phyloP scores from a whole-genome alignment of 495 filamentous ascomycete genomes.

The Annulohypoxylon moriforme region DNA sequence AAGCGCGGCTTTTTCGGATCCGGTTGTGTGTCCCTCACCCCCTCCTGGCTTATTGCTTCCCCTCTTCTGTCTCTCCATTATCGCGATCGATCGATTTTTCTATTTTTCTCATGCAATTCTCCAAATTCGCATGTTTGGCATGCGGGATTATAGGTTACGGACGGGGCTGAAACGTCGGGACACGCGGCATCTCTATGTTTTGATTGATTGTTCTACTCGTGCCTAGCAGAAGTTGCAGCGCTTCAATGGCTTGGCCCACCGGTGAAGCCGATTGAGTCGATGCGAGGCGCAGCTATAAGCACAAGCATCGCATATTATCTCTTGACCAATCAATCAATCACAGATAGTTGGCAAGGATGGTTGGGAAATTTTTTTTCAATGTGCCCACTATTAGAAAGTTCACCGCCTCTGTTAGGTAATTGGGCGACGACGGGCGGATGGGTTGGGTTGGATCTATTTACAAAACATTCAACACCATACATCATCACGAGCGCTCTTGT shows the following conservation, averaged over 20 bases:
- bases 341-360: conserved; percentile 1
- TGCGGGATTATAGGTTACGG: conserved; percentile 12
- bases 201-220: not conserved
- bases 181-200: conserved; percentile 8
- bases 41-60: not conserved
- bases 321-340: conserved; percentile 17
- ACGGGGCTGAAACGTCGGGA: conserved; percentile 13
- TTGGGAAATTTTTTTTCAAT: conserved; percentile 2
- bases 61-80: conserved; percentile 11
- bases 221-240: not conserved
- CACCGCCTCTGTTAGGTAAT: conserved; percentile 7
- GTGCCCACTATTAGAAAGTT: not conserved
- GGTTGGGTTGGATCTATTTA: conserved; percentile 14
- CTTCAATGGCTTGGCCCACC: conserved; percentile 1
- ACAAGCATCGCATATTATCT: conserved; percentile 12
- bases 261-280: conserved; percentile 15
- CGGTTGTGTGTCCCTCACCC: conserved; percentile 4
- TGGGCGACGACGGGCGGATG: not conserved
- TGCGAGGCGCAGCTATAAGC: conserved; percentile 29
- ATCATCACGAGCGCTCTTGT: conserved; percentile 19
- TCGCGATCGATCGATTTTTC: conserved; percentile 17
- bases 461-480: conserved; percentile 28
- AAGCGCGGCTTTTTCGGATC: conserved; percentile 14
- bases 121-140: conserved; percentile 25
- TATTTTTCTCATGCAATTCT: conserved; percentile 32